Base-by-base conservation (phyloP, 306 rosid species). In the Sindora glabra region DNA sequence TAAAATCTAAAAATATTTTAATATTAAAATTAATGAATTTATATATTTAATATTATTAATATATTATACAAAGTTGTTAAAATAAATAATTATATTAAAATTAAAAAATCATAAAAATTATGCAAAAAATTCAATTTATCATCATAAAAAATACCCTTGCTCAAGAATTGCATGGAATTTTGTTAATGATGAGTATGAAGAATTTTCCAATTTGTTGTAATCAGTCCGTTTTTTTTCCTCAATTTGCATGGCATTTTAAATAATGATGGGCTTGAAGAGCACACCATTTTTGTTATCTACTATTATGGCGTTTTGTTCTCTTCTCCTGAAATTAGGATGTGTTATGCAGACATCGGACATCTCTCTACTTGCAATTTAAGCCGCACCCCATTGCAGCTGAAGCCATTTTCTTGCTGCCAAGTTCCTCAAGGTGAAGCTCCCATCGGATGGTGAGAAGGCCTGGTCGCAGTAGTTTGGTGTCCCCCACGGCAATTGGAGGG, bases 391-490 rank as follows among this genome's bases (percentile, higher is more conserved):
- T 82, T 32, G 84, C 88, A 19, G 88, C 88, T 42, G 88, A 84
- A 72, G 88, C 88, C 71, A 75, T 82, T 72, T 82, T 78, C 58
- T 82, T 39, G 88, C 88, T 46, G 88, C 88, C 60, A 82, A 78
- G 77, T 78, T 82, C 69, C 81, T 82, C 39, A 78, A 78, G 72
- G 88, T 82, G 49, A 78, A 78, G 74, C 88, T 82, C 59, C 88
- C 88, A 16, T 69, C 82, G 41, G 84, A 82, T 56, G 88, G 88
- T 30, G 88, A 82, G 76, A 82, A 73, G 76, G 77, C 75, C 41
- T 82, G 88, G 88, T 82, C 84, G 88, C 88, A 78, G 62, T 84
- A 82, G 74, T 75, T 82, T 69, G 88, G 78, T 59, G 84, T 82
- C 71, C 79, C 64, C 84, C 88, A 47, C 88, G 88, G 56, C 84